These are phyloP conservation scores for Wickerhamiella musiphila DNA, from an alignment of 805 yeast species.

Conservation along the genomic window DNA sequence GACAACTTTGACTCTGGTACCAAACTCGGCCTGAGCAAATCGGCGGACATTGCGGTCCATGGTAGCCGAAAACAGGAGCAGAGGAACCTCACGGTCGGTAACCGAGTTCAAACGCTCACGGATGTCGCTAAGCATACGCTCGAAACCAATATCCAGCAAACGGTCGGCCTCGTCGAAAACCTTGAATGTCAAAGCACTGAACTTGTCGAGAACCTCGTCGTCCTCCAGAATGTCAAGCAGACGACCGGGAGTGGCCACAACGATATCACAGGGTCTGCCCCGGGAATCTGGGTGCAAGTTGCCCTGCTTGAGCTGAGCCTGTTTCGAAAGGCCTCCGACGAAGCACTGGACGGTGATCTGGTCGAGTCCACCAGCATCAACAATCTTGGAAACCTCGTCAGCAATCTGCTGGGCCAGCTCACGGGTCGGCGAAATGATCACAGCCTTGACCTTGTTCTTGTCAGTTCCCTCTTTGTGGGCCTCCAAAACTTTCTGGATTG, in stretches of 20 bases:
- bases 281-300: conserved; percentile 16
- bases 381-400: conserved; percentile 37
- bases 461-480: conserved; percentile 21
- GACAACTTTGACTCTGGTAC: conserved; percentile 24
- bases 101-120: conserved; percentile 33
- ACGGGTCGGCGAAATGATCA: conserved; percentile 77
- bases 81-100: conserved; percentile 30
- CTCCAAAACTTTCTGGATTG: conserved; percentile 38
- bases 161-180: conserved; percentile 89
- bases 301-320: conserved; percentile 22
- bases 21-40: conserved; percentile 38
- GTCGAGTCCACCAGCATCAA: conserved; percentile 20
- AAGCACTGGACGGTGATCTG: conserved; percentile 31
- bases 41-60: conserved; percentile 47
- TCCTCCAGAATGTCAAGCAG: conserved; percentile 41
- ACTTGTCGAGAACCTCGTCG: conserved; percentile 28
- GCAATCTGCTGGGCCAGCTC: conserved; percentile 76
- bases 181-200: conserved; percentile 39
- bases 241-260: conserved; percentile 86
- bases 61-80: conserved; percentile 78
- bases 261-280: conserved; percentile 33
- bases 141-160: conserved; percentile 66
- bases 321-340: conserved; percentile 49
- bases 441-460: conserved; percentile 30
- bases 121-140: conserved; percentile 31